These are phyloP conservation scores for Corchorus olitorius DNA, from an alignment of 345 rosid genomes.

Conservation along the genomic window DNA sequence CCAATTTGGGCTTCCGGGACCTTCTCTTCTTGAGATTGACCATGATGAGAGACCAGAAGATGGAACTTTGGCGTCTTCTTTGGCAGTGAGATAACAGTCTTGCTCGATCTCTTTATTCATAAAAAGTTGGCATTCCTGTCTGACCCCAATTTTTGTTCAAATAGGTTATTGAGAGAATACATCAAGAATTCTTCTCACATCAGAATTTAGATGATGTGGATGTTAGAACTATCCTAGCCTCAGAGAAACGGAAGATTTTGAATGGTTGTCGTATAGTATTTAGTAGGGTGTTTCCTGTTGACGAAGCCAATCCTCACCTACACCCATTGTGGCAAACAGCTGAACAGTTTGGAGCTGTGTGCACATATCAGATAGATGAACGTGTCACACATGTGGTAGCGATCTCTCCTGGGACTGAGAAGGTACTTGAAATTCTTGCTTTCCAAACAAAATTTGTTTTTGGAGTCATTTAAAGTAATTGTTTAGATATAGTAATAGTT, in stretches of 20 bases:
- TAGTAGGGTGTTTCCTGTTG: constrained; percentile 93
- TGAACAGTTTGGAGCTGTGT: constrained; percentile 96
- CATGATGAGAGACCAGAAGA: constrained; percentile 95
- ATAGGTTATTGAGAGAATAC: constrained; percentile 91
- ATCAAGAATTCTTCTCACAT: constrained; percentile 72
- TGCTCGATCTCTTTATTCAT: constrained; percentile 7
- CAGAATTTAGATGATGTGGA: constrained; percentile 76
- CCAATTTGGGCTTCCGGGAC: constrained; percentile 95
- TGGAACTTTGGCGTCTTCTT: constrained; percentile 92
- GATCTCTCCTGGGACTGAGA: constrained; percentile 91
- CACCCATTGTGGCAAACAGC: constrained; percentile 98
- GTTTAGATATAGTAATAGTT: background rate
- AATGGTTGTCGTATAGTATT: constrained; percentile 84
- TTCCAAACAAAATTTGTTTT: background rate
- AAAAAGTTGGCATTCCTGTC: background rate
- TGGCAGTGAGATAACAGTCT: constrained; percentile 63
- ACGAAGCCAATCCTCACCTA: constrained; percentile 90
- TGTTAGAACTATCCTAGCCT: constrained; percentile 83
- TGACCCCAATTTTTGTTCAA: constrained; percentile 6
- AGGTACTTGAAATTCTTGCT: constrained; percentile 48
- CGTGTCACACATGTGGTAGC: constrained; percentile 98
- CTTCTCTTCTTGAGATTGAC: constrained; percentile 98
- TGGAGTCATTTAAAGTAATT: background rate
- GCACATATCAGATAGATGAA: constrained; percentile 85
- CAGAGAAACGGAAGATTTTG: constrained; percentile 85